Conservation (phyloP, 345 rosid species). For the Eucalyptus cladocalyx region DNA sequence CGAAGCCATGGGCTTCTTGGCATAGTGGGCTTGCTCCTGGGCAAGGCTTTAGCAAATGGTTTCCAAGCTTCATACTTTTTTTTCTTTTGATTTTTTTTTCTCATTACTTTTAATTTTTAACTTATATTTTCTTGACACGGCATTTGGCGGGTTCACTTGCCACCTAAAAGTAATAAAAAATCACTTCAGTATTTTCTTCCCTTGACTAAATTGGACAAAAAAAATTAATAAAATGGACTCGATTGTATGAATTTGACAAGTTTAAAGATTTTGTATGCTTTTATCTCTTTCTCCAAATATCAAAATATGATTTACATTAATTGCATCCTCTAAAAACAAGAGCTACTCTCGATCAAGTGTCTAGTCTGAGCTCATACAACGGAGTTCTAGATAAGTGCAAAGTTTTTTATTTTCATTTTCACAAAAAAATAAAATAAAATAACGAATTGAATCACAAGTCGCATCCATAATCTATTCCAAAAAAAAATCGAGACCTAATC, state of each 20-base stretch:
- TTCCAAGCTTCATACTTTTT: background rate
- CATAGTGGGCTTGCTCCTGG: background rate
- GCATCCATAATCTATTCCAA: background rate
- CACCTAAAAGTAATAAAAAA: background rate
- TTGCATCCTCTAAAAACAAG: fast-evolving
- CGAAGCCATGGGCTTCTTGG: background rate
- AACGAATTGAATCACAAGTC: fast-evolving
- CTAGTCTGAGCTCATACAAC: fast-evolving
- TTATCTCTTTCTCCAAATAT: fast-evolving
- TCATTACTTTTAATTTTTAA: background rate
- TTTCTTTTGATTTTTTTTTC: background rate
- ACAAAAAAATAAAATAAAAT: fast-evolving
- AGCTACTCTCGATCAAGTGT: background rate
- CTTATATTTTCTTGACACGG: background rate
- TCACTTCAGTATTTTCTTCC: background rate
- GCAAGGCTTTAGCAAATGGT: background rate
- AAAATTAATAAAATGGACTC: fast-evolving
- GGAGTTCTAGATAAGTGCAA: fast-evolving
- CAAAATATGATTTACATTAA: background rate
- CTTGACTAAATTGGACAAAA: fast-evolving
- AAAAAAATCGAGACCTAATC: fast-evolving
- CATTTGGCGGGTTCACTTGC: background rate
- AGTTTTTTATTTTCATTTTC: background rate
- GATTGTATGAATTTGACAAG: fast-evolving
- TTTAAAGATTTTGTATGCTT: fast-evolving